Evolutionary conservation across 1,139 yeast genomes (phyloP), one percentile per base, ranked within the genome.

Genomic region (Saccharomyces pastorianus): DNA sequence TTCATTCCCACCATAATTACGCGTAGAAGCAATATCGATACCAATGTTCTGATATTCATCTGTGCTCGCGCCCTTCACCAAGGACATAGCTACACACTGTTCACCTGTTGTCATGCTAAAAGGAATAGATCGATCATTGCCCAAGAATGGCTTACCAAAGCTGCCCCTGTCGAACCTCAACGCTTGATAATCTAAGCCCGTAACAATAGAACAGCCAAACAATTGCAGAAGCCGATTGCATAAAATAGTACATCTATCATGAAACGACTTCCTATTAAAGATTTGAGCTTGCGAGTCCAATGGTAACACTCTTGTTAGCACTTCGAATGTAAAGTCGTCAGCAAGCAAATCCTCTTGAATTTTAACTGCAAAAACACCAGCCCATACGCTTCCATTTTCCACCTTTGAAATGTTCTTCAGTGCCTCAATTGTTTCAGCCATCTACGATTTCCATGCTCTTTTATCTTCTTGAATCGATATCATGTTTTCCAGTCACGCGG

Each of bases 101-200:
- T 79, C 63, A 28, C 80, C 78, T 55, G 78, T 76, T 26, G 88
- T 84, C 65, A 83, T 80, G 47, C 86, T 81, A 51, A 80, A 70
- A 59, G 80, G 81, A 65, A 81, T 78, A 44, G 70, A 68, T 23
- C 76, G 62, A 2, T 54, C 46, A 28, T 61, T 65, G 17, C 55
- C 51, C 27, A 76, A 51, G 7, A 48, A 56, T 0, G 82, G 82
- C 56, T 78, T 78, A 1, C 82, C 82, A 53, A 58, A 68, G 27
- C 56, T 28, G 6, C 67, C 70, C n/a, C 53, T 51, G 0, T 54
- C 55, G 47, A 73, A 64, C 7, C 53, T 47, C 1, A 72, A 46
- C 2, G 58, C 55, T 6, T 52, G 47, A 13, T 52, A 29, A 13
- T 44, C 34, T 2, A 50, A 48, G 3, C 58, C 58, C 3, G 59